These are phyloP conservation scores for Botryotinia convoluta DNA, from an alignment of 2,329 filamentous ascomycete species.

Conservation along the genomic window DNA sequence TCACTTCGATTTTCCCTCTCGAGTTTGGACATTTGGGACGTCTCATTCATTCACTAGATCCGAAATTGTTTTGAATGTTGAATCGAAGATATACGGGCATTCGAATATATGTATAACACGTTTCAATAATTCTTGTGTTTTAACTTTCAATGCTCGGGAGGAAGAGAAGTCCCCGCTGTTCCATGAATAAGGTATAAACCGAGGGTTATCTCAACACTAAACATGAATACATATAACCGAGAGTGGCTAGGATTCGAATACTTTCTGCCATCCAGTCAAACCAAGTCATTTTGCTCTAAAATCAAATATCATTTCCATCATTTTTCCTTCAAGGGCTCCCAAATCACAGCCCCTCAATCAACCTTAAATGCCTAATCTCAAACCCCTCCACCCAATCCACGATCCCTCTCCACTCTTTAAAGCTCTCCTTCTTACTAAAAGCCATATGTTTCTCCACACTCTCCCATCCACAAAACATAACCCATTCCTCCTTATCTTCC, in stretches of 20 bases:
- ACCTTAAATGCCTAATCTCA: conserved; percentile 25
- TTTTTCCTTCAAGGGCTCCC: not conserved
- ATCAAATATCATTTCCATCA: not conserved
- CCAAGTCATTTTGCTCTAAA: fast-evolving
- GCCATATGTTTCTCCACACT: conserved; percentile 23
- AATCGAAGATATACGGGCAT: not conserved
- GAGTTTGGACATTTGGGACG: not conserved
- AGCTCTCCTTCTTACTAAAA: conserved; percentile 23
- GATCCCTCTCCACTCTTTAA: conserved; percentile 23
- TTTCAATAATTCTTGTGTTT: not conserved
- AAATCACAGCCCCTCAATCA: conserved; percentile 15
- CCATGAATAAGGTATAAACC: not conserved
- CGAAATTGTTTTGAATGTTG: not conserved
- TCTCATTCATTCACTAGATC: not conserved
- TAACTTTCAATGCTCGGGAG: not conserved
- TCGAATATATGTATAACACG: not conserved
- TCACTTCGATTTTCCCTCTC: not conserved
- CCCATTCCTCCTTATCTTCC: conserved; percentile 27
- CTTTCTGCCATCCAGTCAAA: not conserved
- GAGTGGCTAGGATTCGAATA: not conserved
- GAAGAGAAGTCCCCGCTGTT: not conserved
- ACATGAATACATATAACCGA: not conserved
- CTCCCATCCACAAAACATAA: conserved; percentile 26
- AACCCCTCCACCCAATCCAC: conserved; percentile 23
- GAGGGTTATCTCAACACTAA: not conserved